Conservation (phyloP, 148 eudicot species). For the Nyssa sinensis region DNA sequence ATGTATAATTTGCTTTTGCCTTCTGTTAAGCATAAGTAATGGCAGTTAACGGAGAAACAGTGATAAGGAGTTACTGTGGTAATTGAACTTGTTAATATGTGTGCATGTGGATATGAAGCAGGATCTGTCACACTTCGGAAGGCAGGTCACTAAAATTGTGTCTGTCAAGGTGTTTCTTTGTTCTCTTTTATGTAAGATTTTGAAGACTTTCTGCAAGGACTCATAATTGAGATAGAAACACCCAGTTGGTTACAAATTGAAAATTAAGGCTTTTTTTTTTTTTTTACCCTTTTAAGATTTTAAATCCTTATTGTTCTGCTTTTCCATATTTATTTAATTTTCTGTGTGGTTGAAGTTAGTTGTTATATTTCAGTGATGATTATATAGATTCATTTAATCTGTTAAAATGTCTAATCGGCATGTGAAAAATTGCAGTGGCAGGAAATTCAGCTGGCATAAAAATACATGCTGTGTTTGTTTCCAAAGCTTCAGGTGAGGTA, state of each 20-base stretch:
- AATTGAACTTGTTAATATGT: neutral
- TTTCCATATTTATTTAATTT: too few species aligned
- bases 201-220: neutral
- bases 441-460: constrained; percentile 56
- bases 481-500: constrained; percentile 51
- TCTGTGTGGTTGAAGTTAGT: neutral
- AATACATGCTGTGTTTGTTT: constrained; percentile 56
- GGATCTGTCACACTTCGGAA: neutral
- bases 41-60: too few species aligned
- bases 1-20: too few species aligned
- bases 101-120: neutral
- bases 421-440: constrained; percentile 56
- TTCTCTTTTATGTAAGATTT: neutral
- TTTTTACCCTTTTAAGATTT: neutral
- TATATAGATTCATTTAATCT: neutral
- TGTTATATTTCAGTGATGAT: neutral
- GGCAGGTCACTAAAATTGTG: neutral
- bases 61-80: too few species aligned
- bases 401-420: constrained; percentile 5
- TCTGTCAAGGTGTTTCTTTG: neutral
- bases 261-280: too few species aligned
- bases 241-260: neutral
- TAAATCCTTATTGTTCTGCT: too few species aligned
- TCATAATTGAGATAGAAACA: neutral
- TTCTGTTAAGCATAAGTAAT: too few species aligned